phyloP scores from a whole-genome alignment of 805 yeast genomes.

The Cyberlindnera mississippiensis region DNA sequence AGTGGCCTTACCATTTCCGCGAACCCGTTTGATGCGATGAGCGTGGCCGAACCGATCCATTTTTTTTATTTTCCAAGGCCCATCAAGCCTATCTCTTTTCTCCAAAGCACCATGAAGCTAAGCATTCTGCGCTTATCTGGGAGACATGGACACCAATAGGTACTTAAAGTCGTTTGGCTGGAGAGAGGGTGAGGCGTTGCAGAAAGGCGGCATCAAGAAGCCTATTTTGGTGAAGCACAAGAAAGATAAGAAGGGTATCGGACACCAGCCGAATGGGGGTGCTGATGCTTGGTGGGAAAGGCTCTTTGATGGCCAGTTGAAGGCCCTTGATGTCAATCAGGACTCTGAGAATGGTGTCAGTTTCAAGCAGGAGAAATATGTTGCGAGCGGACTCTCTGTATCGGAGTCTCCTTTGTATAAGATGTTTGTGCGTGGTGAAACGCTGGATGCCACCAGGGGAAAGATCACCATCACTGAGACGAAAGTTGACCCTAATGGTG shows the following conservation, averaged over 20 bases:
- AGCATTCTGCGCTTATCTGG: no score
- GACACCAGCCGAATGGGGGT: constrained; percentile 53
- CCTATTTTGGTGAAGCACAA: constrained; percentile 91
- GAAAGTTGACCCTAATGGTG: not conserved
- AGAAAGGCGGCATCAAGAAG: constrained; percentile 71
- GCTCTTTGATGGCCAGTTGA: constrained; percentile 88
- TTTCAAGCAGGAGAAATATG: constrained; percentile 51
- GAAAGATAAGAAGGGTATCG: constrained; percentile 86
- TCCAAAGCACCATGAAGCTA: no score
- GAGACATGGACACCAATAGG: constrained; percentile 63
- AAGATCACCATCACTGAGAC: constrained; percentile 24
- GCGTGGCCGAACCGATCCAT: no score
- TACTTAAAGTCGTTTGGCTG: constrained; percentile 83
- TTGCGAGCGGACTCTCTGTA: constrained; percentile 44
- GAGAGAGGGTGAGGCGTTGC: constrained; percentile 86
- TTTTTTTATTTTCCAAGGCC: no score
- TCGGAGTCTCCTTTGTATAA: constrained; percentile 69
- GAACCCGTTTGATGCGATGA: no score
- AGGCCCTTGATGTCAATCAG: constrained; percentile 59
- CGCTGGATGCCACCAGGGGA: constrained; percentile 72
- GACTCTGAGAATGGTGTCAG: constrained; percentile 33
- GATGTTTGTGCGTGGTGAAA: constrained; percentile 86
- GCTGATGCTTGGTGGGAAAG: constrained; percentile 97
- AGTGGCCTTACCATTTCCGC: no score
- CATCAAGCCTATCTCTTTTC: no score